Evolutionary conservation across 192 early-diverging fungal genomes (phyloP), one percentile per base, ranked within the genome.

Genomic region (Tieghemiomyces parasiticus): DNA sequence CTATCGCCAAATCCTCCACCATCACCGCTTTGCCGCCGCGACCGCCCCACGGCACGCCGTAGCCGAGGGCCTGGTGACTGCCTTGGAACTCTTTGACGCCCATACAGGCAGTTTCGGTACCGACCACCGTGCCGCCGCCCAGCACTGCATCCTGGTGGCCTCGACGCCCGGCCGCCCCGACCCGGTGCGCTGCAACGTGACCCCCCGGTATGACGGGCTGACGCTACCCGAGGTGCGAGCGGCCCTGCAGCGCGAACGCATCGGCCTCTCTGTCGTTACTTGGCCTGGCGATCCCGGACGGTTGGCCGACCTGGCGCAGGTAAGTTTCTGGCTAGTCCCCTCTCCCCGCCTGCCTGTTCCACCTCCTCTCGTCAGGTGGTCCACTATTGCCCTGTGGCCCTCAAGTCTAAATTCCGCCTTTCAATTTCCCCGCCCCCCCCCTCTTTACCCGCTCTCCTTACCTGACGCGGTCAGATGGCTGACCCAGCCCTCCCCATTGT

Each of bases 31-130:
- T 65, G 61, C 69, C 26, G 62, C 77, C 51, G 79, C 78, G 16
- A 76, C 78, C 14, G 76, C 79, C 26, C 60, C 80, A 22, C 61
- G 70, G 4, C 78, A 84, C 66, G 82, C 82, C 12, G 75, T 81
- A 13, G 67, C 68, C 19, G 82, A 84, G 49, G 82, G 82, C 12
- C 63, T 84, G 20, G 80, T 80, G 20, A 77, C 73, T 22, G 82
- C 79, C 9, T 60, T 84, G 30, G 82, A 84, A 69, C 77, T 81
- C 42, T 81, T 81, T 67, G 76, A 78, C 49, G 68, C 75, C 22
- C 71, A 78, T 35, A 66, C 68, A 30, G 70, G 66, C 13, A 38
- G 65, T 24, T 22, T 53, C 28, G 25, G 45, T 26, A 30, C 16
- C 26, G 60, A 61, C 0, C 33, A 35, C 29, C 26, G 44, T 0